These are phyloP conservation scores for Sphagnum contortum DNA, from an alignment of 225 moss, liverwort and hornwort species.

Conservation along the genomic window DNA sequence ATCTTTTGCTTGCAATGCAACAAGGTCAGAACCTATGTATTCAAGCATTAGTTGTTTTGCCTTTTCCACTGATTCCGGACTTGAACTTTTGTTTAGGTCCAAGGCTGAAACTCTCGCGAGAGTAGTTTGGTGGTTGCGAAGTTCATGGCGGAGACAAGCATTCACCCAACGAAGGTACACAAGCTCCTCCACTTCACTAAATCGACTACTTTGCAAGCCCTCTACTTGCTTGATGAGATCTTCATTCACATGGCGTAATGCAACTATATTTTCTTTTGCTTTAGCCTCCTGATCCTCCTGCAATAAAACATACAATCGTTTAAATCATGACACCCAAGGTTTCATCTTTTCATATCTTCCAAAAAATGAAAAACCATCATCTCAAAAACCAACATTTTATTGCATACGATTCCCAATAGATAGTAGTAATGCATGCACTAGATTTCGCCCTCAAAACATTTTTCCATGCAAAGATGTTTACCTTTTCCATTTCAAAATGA, in stretches of 20 bases:
- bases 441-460: no score
- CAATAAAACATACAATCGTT: conserved; percentile 9
- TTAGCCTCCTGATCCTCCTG: conserved; percentile 63
- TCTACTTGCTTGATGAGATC: conserved; percentile 65
- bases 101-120: conserved; percentile 47
- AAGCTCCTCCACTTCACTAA: conserved; percentile 83
- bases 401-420: no score
- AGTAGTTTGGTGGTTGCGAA: conserved; percentile 37
- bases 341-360: not conserved
- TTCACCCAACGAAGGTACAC: conserved; percentile 88
- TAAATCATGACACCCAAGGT: no score
- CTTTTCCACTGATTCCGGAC: conserved; percentile 58
- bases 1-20: conserved; percentile 16
- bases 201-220: conserved; percentile 72
- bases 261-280: conserved; percentile 50
- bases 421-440: no score
- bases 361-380: no score
- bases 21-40: conserved; percentile 52
- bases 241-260: conserved; percentile 57
- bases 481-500: no score
- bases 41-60: conserved; percentile 63
- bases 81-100: conserved; percentile 55
- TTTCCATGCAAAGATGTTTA: no score
- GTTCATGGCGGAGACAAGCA: conserved; percentile 73
- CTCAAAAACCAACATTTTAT: not conserved